Percentiles rank a stretch among this genome's conserved stretches.
Conservation (phyloP, 1,139 yeast species). For the Blastobotrys apis region DNA sequence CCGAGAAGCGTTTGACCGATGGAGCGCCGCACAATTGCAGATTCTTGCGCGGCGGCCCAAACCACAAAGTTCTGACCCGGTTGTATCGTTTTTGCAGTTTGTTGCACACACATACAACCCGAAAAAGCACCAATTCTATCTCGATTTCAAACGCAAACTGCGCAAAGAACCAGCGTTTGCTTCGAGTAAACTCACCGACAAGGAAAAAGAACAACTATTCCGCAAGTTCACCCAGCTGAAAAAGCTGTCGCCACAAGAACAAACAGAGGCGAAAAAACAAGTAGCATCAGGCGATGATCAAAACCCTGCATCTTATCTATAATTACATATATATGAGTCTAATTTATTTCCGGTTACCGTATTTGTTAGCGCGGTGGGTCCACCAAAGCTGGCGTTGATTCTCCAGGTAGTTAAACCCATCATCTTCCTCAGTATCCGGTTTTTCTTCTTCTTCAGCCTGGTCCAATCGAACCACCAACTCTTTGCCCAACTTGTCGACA, state of each 20-base stretch:
- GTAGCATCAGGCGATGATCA: neutral
- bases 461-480: slow-evolving; percentile 24
- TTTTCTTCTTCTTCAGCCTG: slow-evolving; percentile 25
- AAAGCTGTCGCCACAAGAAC: slow-evolving; percentile 3
- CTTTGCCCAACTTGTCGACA: slow-evolving; percentile 12
- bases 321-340: neutral
- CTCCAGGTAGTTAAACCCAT: slow-evolving; percentile 18
- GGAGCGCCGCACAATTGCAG: slow-evolving; percentile 34
- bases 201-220: slow-evolving; percentile 21
- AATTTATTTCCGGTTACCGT: neutral
- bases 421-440: slow-evolving; percentile 26
- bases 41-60: neutral
- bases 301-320: too few relatives aligned
- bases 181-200: slow-evolving; percentile 34
- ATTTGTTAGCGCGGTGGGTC: slow-evolving; percentile 18
- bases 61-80: slow-evolving; percentile 1
- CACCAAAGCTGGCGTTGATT: slow-evolving; percentile 23
- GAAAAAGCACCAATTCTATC: slow-evolving; percentile 34
- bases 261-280: slow-evolving; percentile 5
- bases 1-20: slow-evolving; percentile 40
- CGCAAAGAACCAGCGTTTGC: slow-evolving; percentile 33
- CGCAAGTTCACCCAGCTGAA: slow-evolving; percentile 9
- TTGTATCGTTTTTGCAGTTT: slow-evolving; percentile 34
- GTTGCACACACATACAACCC: slow-evolving; percentile 34
- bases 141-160: slow-evolving; percentile 46